Evolutionary conservation across 2,329 filamentous ascomycete species (phyloP).

Genomic region (Xylariaceae sp.): DNA sequence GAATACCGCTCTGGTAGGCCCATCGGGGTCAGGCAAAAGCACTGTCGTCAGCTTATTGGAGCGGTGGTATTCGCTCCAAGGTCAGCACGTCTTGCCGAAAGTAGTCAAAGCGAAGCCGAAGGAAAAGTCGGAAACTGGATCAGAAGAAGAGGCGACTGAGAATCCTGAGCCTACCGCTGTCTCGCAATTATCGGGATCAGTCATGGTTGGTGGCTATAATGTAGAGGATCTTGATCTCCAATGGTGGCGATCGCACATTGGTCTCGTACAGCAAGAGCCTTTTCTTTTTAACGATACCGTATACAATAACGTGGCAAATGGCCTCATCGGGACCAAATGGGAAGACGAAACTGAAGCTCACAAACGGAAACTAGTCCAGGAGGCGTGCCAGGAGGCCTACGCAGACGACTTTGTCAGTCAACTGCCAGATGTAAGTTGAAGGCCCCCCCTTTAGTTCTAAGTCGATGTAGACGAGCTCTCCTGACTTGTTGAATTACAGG

Average conservation of each 20-base stretch:
- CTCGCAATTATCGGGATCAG: conserved; percentile 12
- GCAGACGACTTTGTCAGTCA: conserved; percentile 61
- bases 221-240: conserved; percentile 55
- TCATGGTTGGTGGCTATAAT: conserved; percentile 39
- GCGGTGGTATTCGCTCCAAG: conserved; percentile 51
- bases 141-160: too few species aligned
- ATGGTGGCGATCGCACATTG: conserved; percentile 55
- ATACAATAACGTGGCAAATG: conserved; percentile 54
- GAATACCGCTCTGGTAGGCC: conserved; percentile 66
- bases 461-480: too few species aligned
- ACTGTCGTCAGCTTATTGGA: conserved; percentile 66
- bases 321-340: conserved; percentile 47
- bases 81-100: conserved; percentile 40
- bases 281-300: conserved; percentile 62
- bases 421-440: conserved; percentile 43
- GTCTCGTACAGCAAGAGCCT: conserved; percentile 61
- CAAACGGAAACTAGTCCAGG: conserved; percentile 52
- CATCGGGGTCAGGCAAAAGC: conserved; percentile 66
- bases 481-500: conserved; percentile 36
- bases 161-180: conserved; percentile 1
- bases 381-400: conserved; percentile 60
- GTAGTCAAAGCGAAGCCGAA: conserved; percentile 28
- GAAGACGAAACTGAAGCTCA: conserved; percentile 43
- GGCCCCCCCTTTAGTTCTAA: too few species aligned
- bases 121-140: too few species aligned